phyloP scores from a whole-genome alignment of 2,329 filamentous ascomycete genomes.

The Chaetomiaceae sp. region DNA sequence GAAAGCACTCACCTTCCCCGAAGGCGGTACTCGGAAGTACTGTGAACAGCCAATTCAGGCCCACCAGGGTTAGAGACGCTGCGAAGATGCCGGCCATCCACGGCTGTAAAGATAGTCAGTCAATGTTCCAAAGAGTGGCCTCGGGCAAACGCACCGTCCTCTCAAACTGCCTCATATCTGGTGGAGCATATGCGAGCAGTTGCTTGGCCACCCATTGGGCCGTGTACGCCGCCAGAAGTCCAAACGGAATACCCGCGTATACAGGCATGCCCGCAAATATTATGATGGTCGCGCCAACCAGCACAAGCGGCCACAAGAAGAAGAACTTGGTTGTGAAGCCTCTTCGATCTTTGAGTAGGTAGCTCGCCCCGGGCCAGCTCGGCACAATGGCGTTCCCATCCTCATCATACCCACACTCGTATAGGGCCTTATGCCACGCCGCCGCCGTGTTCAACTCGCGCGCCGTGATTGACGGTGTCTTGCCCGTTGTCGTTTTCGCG shows the following conservation, averaged over 20 bases:
- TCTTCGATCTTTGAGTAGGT: slow-evolving; percentile 71
- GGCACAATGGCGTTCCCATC: slow-evolving; percentile 67
- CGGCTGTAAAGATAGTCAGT: slow-evolving; percentile 50
- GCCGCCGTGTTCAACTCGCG: slow-evolving; percentile 81
- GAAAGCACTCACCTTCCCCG: slow-evolving; percentile 47
- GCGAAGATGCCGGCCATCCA: slow-evolving; percentile 94
- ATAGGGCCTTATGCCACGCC: slow-evolving; percentile 77
- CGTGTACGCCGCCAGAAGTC: slow-evolving; percentile 60
- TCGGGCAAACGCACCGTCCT: slow-evolving; percentile 61
- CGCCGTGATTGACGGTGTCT: slow-evolving; percentile 82
- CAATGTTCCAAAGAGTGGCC: slow-evolving; percentile 14
- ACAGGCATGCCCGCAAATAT: slow-evolving; percentile 70
- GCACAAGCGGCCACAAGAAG: slow-evolving; percentile 80
- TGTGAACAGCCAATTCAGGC: slow-evolving; percentile 67
- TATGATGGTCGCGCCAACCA: slow-evolving; percentile 67
- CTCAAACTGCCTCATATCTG: slow-evolving; percentile 85
- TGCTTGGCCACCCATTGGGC: slow-evolving; percentile 76
- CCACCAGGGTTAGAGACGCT: slow-evolving; percentile 76
- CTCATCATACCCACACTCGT: slow-evolving; percentile 77
- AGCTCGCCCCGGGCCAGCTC: slow-evolving; percentile 68
- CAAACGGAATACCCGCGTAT: slow-evolving; percentile 70
- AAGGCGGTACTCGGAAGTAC: slow-evolving; percentile 54
- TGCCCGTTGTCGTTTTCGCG: slow-evolving; percentile 81
- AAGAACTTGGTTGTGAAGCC: slow-evolving; percentile 79
- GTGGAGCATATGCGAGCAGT: slow-evolving; percentile 74